phyloP scores from a whole-genome alignment of 768 basidiomycete genomes.

The Rhizopogon vesiculosus region DNA sequence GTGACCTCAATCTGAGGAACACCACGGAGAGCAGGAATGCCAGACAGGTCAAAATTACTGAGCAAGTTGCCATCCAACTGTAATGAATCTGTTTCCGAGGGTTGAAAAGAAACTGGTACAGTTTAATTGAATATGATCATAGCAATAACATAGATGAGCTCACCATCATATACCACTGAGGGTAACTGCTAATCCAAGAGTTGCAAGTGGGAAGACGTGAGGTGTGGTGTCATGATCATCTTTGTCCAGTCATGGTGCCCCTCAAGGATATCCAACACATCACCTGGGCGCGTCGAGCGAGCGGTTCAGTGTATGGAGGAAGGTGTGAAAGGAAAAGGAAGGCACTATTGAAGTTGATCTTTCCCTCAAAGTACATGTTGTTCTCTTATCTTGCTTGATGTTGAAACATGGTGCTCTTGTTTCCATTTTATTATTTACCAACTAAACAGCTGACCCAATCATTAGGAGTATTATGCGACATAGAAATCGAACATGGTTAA shows the following conservation, averaged over 20 bases:
- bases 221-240: slow-evolving; percentile 84
- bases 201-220: slow-evolving; percentile 64
- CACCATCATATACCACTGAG: slow-evolving; percentile 32
- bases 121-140: neutral
- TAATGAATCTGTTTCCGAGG: slow-evolving; percentile 9
- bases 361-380: slow-evolving; percentile 95
- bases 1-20: slow-evolving; percentile 98
- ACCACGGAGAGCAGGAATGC: slow-evolving; percentile 95
- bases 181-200: slow-evolving; percentile 32
- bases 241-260: slow-evolving; percentile 94
- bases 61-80: slow-evolving; percentile 90
- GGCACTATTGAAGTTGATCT: slow-evolving; percentile 91
- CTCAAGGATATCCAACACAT: slow-evolving; percentile 91
- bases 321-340: neutral
- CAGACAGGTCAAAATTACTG: slow-evolving; percentile 97
- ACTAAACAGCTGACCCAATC: too few relatives aligned
- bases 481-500: too few relatives aligned
- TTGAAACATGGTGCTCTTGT: too few relatives aligned
- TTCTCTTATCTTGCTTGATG: too few relatives aligned
- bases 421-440: too few relatives aligned
- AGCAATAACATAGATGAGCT: slow-evolving; percentile 6
- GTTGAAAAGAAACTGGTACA: neutral
- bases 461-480: too few relatives aligned
- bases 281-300: slow-evolving; percentile 47
- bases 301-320: neutral